Evolutionary conservation across 495 filamentous ascomycete genomes (phyloP).

Genomic region (Annulohypoxylon bovei): DNA sequence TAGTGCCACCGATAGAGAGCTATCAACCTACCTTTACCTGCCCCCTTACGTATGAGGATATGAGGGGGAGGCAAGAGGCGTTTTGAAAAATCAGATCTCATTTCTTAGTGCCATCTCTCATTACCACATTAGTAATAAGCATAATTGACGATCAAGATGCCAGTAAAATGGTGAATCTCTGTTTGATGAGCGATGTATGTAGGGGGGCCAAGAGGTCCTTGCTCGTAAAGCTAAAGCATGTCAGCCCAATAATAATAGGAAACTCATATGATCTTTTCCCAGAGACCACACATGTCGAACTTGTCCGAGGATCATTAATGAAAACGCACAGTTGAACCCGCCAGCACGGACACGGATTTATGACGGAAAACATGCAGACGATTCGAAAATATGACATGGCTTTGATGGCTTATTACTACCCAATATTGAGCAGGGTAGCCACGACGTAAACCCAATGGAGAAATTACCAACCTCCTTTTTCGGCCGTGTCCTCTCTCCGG

Average conservation of each 20-base stretch:
- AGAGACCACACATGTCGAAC: conserved; percentile 7
- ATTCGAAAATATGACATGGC: conserved; percentile 20
- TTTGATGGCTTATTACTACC: conserved; percentile 30
- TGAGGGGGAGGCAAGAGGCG: conserved; percentile 20
- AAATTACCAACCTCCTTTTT: conserved; percentile 41
- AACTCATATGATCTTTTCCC: conserved; percentile 11
- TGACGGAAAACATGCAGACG: conserved; percentile 27
- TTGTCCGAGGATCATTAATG: conserved; percentile 18
- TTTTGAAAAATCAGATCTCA: conserved; percentile 24
- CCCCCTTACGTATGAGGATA: background rate
- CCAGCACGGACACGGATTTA: conserved; percentile 28
- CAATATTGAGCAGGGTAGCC: conserved; percentile 33
- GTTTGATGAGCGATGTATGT: conserved; percentile 22
- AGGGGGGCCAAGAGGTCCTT: conserved; percentile 7
- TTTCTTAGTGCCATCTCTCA: conserved; percentile 6
- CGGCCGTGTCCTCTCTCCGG: conserved; percentile 30
- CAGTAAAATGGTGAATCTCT: conserved; percentile 4
- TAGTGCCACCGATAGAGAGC: conserved; percentile 17
- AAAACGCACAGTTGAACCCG: conserved; percentile 24
- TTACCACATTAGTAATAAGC: conserved; percentile 10
- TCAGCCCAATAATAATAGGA: conserved; percentile 25
- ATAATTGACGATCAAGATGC: conserved; percentile 30
- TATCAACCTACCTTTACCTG: background rate
- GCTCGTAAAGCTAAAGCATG: conserved; percentile 15
- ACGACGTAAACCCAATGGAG: conserved; percentile 31